Evolutionary conservation across 2,329 filamentous ascomycete genomes (phyloP).

Genomic region (Botryosphaeria dothidea): DNA sequence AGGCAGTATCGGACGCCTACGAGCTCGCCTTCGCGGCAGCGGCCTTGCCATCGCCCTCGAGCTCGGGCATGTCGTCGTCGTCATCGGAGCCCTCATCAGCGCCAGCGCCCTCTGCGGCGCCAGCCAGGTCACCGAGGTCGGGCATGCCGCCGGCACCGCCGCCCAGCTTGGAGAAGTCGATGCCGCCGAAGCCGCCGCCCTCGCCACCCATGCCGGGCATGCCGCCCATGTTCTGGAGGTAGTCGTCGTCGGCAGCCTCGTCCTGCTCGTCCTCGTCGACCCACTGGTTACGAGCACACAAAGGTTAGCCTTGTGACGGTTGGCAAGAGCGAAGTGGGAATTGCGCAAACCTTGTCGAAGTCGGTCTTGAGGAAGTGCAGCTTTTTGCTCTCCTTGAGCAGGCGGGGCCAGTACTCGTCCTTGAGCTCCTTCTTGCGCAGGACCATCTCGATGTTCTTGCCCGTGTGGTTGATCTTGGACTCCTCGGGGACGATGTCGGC

Average conservation of each 20-base stretch:
- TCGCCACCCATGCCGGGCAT: constrained; percentile 55
- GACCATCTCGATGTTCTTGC: constrained; percentile 85
- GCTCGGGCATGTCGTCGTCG: constrained; percentile 75
- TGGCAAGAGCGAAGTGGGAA: not conserved
- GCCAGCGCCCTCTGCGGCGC: constrained; percentile 47
- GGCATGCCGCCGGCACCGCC: constrained; percentile 45
- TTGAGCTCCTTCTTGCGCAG: constrained; percentile 96
- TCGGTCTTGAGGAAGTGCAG: constrained; percentile 97
- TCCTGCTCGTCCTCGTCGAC: constrained; percentile 99
- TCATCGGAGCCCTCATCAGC: constrained; percentile 67
- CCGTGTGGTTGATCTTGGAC: constrained; percentile 85
- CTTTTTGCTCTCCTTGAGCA: constrained; percentile 88
- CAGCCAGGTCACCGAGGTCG: constrained; percentile 40
- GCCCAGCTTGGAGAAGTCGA: constrained; percentile 88
- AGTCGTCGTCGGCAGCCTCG: constrained; percentile 66
- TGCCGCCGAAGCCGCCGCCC: constrained; percentile 79
- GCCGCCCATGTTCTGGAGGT: constrained; percentile 47
- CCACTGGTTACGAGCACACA: constrained; percentile 59
- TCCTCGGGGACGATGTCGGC: constrained; percentile 84
- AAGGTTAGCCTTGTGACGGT: not conserved
- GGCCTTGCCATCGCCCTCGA: constrained; percentile 45
- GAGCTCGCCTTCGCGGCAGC: constrained; percentile 25
- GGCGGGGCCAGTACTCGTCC: constrained; percentile 91
- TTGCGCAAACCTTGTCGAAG: constrained; percentile 79
- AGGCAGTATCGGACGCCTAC: constrained; percentile 19